Evolutionary conservation across 2,329 filamentous ascomycete species (phyloP).

Genomic region (Balansia obtecta): DNA sequence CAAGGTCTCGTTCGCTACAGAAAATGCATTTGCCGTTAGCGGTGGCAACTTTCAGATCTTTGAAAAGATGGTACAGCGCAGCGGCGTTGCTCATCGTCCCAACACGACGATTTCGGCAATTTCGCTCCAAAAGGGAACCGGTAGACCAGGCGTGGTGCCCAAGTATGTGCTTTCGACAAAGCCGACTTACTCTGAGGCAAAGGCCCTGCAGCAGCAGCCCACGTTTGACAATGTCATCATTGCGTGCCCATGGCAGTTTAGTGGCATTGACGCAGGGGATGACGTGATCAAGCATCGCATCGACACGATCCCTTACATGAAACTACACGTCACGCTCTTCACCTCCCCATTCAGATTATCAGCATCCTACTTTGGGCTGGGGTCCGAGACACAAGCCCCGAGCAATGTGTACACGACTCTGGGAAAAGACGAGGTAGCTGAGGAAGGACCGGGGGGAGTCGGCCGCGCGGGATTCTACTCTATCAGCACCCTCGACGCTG

Average conservation of each 20-base stretch:
- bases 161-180: conserved; percentile 36
- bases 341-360: conserved; percentile 64
- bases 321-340: conserved; percentile 82
- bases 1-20: conserved; percentile 72
- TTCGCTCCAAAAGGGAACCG: conserved; percentile 31
- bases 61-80: conserved; percentile 58
- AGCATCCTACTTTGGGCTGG: conserved; percentile 58
- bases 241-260: conserved; percentile 73
- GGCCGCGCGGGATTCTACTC: conserved; percentile 76
- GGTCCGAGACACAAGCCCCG: conserved; percentile 46
- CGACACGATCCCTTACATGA: conserved; percentile 73
- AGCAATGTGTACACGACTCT: conserved; percentile 76
- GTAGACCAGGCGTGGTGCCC: conserved; percentile 23
- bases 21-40: conserved; percentile 64
- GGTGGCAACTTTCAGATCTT: conserved; percentile 97
- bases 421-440: conserved; percentile 40
- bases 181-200: conserved; percentile 11
- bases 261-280: conserved; percentile 51
- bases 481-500: conserved; percentile 58
- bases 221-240: conserved; percentile 72
- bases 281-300: conserved; percentile 57
- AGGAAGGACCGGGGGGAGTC: conserved; percentile 42
- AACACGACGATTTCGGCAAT: conserved; percentile 59
- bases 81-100: conserved; percentile 46
- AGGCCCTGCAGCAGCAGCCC: conserved; percentile 30